phyloP scores from a whole-genome alignment of 257 asterid genomes.

The Knoxia roxburghii region DNA sequence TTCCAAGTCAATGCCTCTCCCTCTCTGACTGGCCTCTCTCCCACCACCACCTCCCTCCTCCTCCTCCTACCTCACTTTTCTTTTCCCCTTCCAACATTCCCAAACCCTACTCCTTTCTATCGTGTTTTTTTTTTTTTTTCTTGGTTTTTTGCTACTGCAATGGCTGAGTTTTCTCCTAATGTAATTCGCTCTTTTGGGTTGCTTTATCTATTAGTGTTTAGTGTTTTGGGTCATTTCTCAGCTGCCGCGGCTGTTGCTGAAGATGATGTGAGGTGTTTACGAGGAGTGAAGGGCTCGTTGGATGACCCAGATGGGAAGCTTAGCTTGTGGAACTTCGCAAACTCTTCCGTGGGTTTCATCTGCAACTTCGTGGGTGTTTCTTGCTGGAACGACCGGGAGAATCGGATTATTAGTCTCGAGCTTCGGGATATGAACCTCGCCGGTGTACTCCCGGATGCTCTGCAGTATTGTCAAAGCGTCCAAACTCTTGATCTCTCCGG shows the following conservation, averaged over 20 bases:
- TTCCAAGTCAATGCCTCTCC: conserved; percentile 28
- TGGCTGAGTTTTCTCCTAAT: conserved; percentile 10
- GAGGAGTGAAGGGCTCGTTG: conserved; percentile 46
- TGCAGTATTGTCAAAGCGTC: conserved; percentile 55
- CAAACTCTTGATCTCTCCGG: conserved; percentile 65
- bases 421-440: conserved; percentile 48
- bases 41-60: not conserved
- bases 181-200: conserved; percentile 13
- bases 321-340: conserved; percentile 51
- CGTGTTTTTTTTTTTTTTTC: not conserved
- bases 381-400: conserved; percentile 80
- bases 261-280: conserved; percentile 71
- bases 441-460: conserved; percentile 45
- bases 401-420: conserved; percentile 43
- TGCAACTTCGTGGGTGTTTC: conserved; percentile 59
- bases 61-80: too few species aligned
- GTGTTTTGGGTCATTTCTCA: not conserved
- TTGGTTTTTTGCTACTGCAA: not conserved
- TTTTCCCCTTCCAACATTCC: not conserved
- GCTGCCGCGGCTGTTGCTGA: conserved; percentile 25
- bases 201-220: conserved; percentile 16
- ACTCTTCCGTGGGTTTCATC: conserved; percentile 45
- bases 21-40: conserved; percentile 8
- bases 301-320: conserved; percentile 42
- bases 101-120: conserved; percentile 2